Base-by-base conservation (phyloP, 2,329 filamentous ascomycete species). In the Sphaerulina musiva region DNA sequence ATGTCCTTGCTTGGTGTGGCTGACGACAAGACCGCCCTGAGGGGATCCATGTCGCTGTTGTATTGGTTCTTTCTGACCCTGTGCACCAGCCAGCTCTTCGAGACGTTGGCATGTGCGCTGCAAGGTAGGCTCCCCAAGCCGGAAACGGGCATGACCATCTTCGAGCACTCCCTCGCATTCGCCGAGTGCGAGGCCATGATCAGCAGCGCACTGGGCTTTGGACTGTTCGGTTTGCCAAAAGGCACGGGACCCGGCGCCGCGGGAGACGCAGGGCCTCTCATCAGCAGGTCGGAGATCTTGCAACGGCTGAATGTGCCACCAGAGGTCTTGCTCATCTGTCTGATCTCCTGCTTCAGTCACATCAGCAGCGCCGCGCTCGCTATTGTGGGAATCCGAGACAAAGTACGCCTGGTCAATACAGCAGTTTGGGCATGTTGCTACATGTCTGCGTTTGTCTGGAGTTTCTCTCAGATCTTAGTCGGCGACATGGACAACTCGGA, bases 131-230 rank as follows among this genome's bases (percentile, higher is more conserved):
- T 83, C 2, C 81, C 89, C 0, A 82, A 87, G 59, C 86, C 88
- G 0, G 93, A 97, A 72, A 95, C 89, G 1, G 91, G 90, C 14
- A 95, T 97, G 88, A 95, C 91, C 0, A 80, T 96, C 2, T 95
- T 97, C 65, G 93, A 98, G 69, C 91, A 96, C 67, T 96, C 91
- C 0, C 77, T 98, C 7, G 92, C 92, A 2, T 98, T 97, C 73
- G 89, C 92, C 9, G 93, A 98, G 71, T 92, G 92, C 7, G 93
- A 98, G 69, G 86, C 88, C 31, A 87, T 91, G 59, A 84, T 96
- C 44, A 85, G 84, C 63, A 87, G 85, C 60, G 87, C 90, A 48
- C 80, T 95, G 11, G 85, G 85, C 10, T 82, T 90, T 70, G 83
- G 85, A 0, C 84, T 87, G 62, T 85, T 87, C 64, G 76, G 79